These are phyloP conservation scores for Fusarium succisae DNA, from an alignment of 2,329 filamentous ascomycete genomes.

Conservation along the genomic window DNA sequence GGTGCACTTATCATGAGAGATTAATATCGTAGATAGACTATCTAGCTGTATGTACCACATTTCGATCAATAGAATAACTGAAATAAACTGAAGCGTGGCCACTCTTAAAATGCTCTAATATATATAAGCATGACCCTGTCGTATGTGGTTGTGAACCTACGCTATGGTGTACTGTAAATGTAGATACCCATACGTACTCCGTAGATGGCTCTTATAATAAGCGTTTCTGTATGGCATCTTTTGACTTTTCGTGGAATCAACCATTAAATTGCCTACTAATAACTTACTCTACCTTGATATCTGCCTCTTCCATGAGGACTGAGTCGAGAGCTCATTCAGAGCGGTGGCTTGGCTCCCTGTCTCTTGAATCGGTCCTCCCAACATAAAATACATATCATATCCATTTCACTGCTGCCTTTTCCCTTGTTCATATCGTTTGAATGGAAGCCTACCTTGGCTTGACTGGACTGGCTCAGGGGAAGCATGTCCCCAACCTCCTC, in stretches of 20 bases:
- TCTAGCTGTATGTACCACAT: neutral
- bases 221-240: neutral
- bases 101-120: neutral
- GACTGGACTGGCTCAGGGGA: slow-evolving; percentile 12
- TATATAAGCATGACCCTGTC: neutral
- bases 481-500: slow-evolving; percentile 19
- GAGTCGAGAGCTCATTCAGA: neutral
- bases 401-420: neutral
- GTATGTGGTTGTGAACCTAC: neutral
- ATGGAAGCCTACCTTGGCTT: neutral
- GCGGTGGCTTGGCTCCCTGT: neutral
- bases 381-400: neutral
- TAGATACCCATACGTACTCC: too few relatives aligned
- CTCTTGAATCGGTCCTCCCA: neutral
- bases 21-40: neutral
- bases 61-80: neutral
- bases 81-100: neutral
- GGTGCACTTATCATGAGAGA: neutral
- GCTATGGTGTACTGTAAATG: neutral
- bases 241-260: neutral
- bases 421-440: neutral
- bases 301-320: neutral
- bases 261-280: neutral
- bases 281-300: neutral
- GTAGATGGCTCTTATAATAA: neutral